Percentiles rank a stretch among this genome's conserved stretches.
phyloP scores from a whole-genome alignment of 257 asterid genomes.

The Capsicum rhomboideum region DNA sequence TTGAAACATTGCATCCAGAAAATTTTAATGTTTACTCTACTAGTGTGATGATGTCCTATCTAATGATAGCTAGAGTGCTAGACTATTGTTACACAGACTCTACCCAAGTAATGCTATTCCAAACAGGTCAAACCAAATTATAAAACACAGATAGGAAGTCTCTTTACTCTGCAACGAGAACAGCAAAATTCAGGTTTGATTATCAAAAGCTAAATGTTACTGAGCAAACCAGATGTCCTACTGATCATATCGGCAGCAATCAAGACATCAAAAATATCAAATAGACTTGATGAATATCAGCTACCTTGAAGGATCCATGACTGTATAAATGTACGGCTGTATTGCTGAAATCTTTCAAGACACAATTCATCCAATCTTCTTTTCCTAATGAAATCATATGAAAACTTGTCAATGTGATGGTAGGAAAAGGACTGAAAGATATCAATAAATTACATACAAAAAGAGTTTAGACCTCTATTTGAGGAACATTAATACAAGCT shows the following conservation, averaged over 20 bases:
- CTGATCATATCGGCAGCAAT: background rate
- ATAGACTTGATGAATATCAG: constrained; percentile 1
- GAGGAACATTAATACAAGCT: background rate
- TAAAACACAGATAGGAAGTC: background rate
- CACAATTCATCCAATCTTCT: constrained; percentile 90
- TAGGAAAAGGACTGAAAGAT: background rate
- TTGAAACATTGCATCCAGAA: background rate
- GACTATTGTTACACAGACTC: background rate
- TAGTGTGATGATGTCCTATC: background rate
- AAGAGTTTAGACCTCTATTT: background rate
- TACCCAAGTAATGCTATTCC: background rate
- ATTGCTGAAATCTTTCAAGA: constrained; percentile 79
- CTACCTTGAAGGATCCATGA: constrained; percentile 94
- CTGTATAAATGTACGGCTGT: constrained; percentile 81
- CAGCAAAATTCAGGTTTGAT: background rate
- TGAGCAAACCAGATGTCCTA: background rate
- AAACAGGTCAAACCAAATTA: background rate
- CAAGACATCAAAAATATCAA: background rate
- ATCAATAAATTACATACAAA: background rate
- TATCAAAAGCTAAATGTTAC: background rate
- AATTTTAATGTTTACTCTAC: background rate
- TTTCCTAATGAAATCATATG: constrained; percentile 38
- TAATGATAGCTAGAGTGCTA: background rate
- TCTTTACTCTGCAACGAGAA: background rate
- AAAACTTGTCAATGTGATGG: background rate